Evolutionary conservation across 208 protist genomes (phyloP).

Genomic region (Blastocrithidia nonstop): DNA sequence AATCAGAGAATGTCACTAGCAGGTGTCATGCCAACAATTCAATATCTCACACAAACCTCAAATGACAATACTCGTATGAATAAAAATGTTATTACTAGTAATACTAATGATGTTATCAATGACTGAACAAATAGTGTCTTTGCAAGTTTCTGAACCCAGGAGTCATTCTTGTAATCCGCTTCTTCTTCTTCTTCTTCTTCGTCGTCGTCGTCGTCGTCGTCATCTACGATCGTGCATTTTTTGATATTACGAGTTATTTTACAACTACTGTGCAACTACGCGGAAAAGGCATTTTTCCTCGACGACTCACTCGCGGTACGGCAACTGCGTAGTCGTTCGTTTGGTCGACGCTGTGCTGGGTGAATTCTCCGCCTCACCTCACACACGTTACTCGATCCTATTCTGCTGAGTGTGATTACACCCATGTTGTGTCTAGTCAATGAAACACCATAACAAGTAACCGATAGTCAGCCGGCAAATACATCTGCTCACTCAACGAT

Average conservation of each 20-base stretch:
- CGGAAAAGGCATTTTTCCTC: conserved; percentile 34
- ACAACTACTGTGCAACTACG: conserved; percentile 16
- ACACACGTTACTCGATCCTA: conserved; percentile 47
- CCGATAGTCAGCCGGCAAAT: not conserved
- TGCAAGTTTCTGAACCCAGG: too few relatives aligned
- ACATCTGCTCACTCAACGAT: not conserved
- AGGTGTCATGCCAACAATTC: too few relatives aligned
- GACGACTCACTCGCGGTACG: conserved; percentile 55
- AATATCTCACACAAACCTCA: too few relatives aligned
- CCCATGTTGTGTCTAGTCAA: conserved; percentile 23
- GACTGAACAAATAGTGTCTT: too few relatives aligned
- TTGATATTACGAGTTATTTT: conserved; percentile 25
- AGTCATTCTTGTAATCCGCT: too few relatives aligned
- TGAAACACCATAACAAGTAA: conserved; percentile 1
- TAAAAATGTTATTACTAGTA: too few relatives aligned
- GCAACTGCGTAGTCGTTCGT: conserved; percentile 41
- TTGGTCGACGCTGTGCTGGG: conserved; percentile 22
- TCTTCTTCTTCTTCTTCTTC: too few relatives aligned
- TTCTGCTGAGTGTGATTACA: conserved; percentile 40
- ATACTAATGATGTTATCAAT: too few relatives aligned
- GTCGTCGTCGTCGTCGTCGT: not conserved
- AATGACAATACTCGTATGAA: too few relatives aligned
- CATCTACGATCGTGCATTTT: conserved; percentile 8
- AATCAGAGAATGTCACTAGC: too few relatives aligned
- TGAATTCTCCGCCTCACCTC: conserved; percentile 40